Evolutionary conservation across 352 stramenopile species (phyloP).

Genomic region (Phytophthora vignae): DNA sequence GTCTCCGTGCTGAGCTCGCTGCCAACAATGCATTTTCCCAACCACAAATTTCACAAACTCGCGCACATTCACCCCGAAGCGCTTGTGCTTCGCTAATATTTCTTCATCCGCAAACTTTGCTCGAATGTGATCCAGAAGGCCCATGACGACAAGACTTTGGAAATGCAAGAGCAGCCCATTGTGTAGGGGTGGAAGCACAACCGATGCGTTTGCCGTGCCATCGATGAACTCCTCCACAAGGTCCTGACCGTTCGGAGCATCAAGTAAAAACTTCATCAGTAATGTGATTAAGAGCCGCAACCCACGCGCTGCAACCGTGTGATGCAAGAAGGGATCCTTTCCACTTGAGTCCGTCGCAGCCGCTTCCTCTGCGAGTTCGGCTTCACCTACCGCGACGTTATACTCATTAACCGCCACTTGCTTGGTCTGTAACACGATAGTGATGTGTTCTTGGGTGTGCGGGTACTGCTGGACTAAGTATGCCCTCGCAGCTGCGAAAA

Average conservation of each 20-base stretch:
- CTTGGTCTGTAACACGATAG: conserved; percentile 50
- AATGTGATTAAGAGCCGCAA: conserved; percentile 59
- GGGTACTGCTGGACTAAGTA: conserved; percentile 52
- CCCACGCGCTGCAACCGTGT: conserved; percentile 48
- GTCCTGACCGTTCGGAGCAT: conserved; percentile 55
- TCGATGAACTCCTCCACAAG: conserved; percentile 64
- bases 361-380: conserved; percentile 53
- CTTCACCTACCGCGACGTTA: conserved; percentile 45
- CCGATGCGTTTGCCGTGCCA: conserved; percentile 35
- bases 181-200: conserved; percentile 52
- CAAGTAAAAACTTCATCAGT: conserved; percentile 61
- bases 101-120: conserved; percentile 51
- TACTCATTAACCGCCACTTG: conserved; percentile 50
- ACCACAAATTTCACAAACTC: conserved; percentile 66
- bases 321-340: conserved; percentile 67
- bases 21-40: conserved; percentile 74
- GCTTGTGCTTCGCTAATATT: conserved; percentile 56
- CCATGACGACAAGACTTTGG: conserved; percentile 60
- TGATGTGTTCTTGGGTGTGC: conserved; percentile 42
- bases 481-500: conserved; percentile 54
- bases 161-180: conserved; percentile 61
- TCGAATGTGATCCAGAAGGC: conserved; percentile 62
- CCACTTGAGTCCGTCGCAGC: conserved; percentile 43
- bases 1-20: conserved; percentile 71
- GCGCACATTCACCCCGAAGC: conserved; percentile 64